These are phyloP conservation scores for Rhodosporidiobolus odoratus DNA, from an alignment of 768 basidiomycete genomes.

Conservation along the genomic window DNA sequence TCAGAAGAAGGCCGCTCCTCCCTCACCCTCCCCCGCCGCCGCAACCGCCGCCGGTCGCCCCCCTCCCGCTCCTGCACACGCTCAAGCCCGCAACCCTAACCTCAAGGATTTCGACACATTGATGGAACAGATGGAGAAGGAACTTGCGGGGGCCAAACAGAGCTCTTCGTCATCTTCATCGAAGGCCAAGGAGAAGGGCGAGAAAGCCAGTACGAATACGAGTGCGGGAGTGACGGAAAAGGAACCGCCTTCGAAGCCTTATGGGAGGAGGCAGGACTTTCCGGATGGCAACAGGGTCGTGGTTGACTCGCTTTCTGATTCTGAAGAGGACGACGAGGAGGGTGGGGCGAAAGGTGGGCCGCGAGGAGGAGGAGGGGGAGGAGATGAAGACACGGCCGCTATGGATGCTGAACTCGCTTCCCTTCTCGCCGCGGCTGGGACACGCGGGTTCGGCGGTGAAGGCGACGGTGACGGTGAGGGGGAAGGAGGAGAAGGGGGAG, in stretches of 20 bases:
- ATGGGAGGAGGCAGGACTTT: constrained; percentile 46
- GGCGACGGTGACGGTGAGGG: constrained; percentile 49
- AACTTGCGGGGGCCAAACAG: constrained; percentile 52
- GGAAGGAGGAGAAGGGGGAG: too few relatives aligned
- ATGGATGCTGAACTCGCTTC: constrained; percentile 72
- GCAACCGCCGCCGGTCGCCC: background rate
- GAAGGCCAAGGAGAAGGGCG: constrained; percentile 24
- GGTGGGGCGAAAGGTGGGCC: constrained; percentile 59
- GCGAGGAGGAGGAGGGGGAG: too few relatives aligned
- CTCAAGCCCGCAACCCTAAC: constrained; percentile 54
- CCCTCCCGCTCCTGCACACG: constrained; percentile 3
- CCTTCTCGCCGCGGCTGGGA: background rate
- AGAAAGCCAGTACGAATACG: background rate
- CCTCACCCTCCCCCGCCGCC: constrained; percentile 6
- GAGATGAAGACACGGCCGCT: constrained; percentile 51
- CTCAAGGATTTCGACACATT: constrained; percentile 91
- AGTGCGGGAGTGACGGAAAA: background rate
- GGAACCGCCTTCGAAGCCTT: constrained; percentile 6
- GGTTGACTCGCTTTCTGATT: constrained; percentile 38
- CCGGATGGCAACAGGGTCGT: constrained; percentile 7
- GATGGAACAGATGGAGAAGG: constrained; percentile 90
- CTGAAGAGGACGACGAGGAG: constrained; percentile 50
- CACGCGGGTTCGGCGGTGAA: constrained; percentile 48
- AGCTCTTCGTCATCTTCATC: background rate
- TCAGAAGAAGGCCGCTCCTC: background rate